Conservation (phyloP, 371 early-diverging fungal species). For the Ordospora pajunii region DNA sequence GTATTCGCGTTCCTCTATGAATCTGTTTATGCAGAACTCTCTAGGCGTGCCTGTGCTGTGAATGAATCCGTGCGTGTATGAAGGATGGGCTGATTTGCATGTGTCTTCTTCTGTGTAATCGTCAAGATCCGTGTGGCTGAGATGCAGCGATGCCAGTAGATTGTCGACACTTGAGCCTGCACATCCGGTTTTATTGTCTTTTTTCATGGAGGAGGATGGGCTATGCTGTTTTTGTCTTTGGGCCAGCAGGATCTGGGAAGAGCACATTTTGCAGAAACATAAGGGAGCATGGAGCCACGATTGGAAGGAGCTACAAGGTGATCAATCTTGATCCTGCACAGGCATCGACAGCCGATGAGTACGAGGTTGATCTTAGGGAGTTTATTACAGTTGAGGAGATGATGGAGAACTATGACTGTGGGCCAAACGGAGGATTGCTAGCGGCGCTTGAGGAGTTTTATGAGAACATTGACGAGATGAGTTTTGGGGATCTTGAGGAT, state of each 20-base stretch:
- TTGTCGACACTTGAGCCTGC: neutral
- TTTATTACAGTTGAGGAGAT: conserved; percentile 87
- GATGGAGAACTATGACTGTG: conserved; percentile 85
- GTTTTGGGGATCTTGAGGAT: conserved; percentile 79
- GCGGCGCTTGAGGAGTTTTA: conserved; percentile 79
- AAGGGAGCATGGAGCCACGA: conserved; percentile 73
- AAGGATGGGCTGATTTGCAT: neutral
- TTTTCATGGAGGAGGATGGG: conserved; percentile 40
- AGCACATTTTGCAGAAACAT: conserved; percentile 84
- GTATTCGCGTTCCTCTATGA: neutral
- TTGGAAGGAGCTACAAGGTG: conserved; percentile 72
- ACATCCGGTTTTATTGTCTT: neutral
- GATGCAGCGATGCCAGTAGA: neutral
- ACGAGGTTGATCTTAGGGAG: conserved; percentile 73
- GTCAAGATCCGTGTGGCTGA: neutral
- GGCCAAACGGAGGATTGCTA: conserved; percentile 94
- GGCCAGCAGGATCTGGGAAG: conserved; percentile 92
- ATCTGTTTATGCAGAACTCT: neutral
- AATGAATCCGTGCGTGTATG: too few relatives aligned
- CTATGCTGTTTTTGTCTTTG: conserved; percentile 67
- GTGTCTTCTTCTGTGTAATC: neutral
- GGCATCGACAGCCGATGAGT: conserved; percentile 61
- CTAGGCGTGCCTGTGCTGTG: too few relatives aligned
- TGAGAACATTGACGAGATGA: conserved; percentile 85
- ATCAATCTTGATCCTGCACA: conserved; percentile 97